Evolutionary conservation across 371 early-diverging fungal species (phyloP), one percentile per base, ranked within the genome.

Genomic region (Mortierella sp.): DNA sequence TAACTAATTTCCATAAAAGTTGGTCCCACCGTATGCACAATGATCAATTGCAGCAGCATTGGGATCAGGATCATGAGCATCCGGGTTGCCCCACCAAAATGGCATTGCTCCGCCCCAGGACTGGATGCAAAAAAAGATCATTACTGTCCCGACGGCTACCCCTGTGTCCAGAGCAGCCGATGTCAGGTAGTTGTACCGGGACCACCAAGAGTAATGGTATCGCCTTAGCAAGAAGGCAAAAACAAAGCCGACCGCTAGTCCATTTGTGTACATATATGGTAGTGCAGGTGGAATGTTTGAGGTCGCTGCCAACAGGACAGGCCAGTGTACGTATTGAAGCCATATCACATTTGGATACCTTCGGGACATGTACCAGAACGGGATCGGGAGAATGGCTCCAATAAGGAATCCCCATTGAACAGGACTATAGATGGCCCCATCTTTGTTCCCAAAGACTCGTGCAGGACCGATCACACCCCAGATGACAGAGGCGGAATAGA

Each of bases 101-200:
- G 51, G 50, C 51, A 52, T 23, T 2, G 4, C 4, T 21, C 28
- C 26, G 4, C 46, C 48, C 61, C 62, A 59, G 51, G 70, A 26
- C 81, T 82, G 66, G 82, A 83, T 15, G 16, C 81, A 82, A 57
- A 84, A 84, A 64, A 85, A 88, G 66, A 87, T 86, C 18, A 84
- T 47, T 7, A 88, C 55, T 3, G 51, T 84, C 48, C 68, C 74
- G 21, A 87, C 68, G 45, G 87, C 85, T 18, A 83, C 82, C 56
- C 91, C 93, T 15, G 90, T 87, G 63, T 92, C 91, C 50, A 92
- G 81, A 7, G 90, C 91, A 3, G 91, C 91, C 4, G 91, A 90
- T 12, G 92, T 85, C 7, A 91, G 82, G 44, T 91, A 92, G 77
- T 88, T 90, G 77, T 91, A 92, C 29, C 88, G 82, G 60, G 80